These are phyloP conservation scores for Litsea cubeba DNA, from an alignment of 164 flowering plant species.

Conservation along the genomic window DNA sequence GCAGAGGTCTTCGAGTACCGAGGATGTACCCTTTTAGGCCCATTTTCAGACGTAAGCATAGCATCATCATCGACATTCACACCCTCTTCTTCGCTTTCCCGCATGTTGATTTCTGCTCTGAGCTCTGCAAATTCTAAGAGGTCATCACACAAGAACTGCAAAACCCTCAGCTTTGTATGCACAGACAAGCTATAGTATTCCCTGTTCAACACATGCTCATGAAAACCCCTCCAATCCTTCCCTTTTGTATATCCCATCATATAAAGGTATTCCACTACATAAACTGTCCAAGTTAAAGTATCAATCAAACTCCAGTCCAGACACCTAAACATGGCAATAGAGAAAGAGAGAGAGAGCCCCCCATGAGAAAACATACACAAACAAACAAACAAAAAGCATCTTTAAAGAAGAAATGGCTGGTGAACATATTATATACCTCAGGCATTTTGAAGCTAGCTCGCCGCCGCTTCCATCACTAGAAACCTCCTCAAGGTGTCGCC, in stretches of 20 bases:
- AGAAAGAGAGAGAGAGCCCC: background rate
- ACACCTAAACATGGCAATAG: slow-evolving; percentile 40
- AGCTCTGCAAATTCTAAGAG: slow-evolving; percentile 63
- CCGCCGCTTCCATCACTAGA: slow-evolving; percentile 54
- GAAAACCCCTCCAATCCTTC: slow-evolving; percentile 58
- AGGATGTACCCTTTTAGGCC: slow-evolving; percentile 71
- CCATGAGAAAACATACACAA: background rate
- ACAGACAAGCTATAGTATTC: slow-evolving; percentile 70
- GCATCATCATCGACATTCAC: slow-evolving; percentile 37
- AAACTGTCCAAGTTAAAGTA: slow-evolving; percentile 84
- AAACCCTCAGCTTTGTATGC: slow-evolving; percentile 50
- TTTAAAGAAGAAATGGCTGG: background rate
- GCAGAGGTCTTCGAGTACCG: slow-evolving; percentile 66
- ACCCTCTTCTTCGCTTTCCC: slow-evolving; percentile 65
- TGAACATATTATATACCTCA: slow-evolving; percentile 49
- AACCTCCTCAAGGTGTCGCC: slow-evolving; percentile 50
- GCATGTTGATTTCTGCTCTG: slow-evolving; percentile 72
- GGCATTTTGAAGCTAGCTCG: slow-evolving; percentile 58
- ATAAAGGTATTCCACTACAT: slow-evolving; percentile 56
- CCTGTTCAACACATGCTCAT: slow-evolving; percentile 36
- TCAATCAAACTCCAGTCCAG: slow-evolving; percentile 91
- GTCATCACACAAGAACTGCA: slow-evolving; percentile 89
- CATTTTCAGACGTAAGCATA: slow-evolving; percentile 26
- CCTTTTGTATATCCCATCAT: slow-evolving; percentile 54
- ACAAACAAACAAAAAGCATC: background rate